These are phyloP conservation scores for Plasmodium ovale DNA, from an alignment of 169 alveolate genomes.

Conservation along the genomic window DNA sequence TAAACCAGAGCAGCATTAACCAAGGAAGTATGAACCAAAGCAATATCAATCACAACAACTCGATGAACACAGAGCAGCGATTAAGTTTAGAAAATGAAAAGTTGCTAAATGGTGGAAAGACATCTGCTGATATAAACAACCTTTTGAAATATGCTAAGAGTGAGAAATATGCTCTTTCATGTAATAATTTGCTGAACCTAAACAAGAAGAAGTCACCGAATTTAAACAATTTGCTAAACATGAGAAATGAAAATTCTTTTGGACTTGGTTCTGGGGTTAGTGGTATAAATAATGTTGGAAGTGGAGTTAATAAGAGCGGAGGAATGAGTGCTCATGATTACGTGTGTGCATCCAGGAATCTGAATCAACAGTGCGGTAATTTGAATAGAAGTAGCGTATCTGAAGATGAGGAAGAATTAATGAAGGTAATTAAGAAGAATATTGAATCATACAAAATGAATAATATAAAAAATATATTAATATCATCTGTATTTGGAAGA, in stretches of 20 bases:
- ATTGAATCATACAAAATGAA: constrained; percentile 71
- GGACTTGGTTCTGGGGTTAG: background rate
- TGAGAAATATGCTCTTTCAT: constrained; percentile 24
- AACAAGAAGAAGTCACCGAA: background rate
- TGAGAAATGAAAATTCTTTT: constrained; percentile 7
- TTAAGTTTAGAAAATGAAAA: constrained; percentile 18
- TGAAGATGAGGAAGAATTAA: constrained; percentile 69
- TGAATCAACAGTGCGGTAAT: constrained; percentile 4
- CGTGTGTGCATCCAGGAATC: constrained; percentile 25
- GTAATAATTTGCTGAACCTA: constrained; percentile 37
- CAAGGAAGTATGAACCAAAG: background rate
- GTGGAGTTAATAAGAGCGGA: background rate
- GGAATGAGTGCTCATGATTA: constrained; percentile 13
- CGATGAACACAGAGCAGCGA: background rate
- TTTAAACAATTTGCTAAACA: constrained; percentile 15
- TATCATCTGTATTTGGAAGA: constrained; percentile 73
- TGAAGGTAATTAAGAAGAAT: constrained; percentile 69
- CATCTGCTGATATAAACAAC: constrained; percentile 30
- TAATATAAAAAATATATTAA: constrained; percentile 61
- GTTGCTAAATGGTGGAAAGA: constrained; percentile 17
- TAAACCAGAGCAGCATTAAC: background rate
- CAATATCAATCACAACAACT: background rate
- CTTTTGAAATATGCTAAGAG: constrained; percentile 36
- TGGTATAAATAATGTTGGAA: background rate
- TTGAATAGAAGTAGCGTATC: constrained; percentile 7